Conservation (phyloP, 352 stramenopile species). For the Detonula confervacea region DNA sequence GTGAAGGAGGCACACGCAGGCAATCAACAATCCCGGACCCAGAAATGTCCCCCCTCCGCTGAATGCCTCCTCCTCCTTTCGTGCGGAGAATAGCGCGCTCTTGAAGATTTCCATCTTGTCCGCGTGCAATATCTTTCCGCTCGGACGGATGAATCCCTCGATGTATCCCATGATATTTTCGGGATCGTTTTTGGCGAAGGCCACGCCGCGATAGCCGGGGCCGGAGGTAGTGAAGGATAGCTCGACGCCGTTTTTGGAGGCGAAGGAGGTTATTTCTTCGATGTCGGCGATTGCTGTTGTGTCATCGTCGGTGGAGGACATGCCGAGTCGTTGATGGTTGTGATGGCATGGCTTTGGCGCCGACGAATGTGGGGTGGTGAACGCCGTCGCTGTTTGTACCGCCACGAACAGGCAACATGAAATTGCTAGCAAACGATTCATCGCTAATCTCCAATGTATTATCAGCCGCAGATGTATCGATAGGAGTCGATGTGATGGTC, state of each 20-base stretch:
- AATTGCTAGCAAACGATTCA: background rate
- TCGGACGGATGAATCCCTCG: slow-evolving; percentile 75
- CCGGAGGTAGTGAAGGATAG: slow-evolving; percentile 43
- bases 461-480: no score
- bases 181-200: slow-evolving; percentile 54
- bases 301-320: background rate
- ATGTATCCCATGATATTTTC: slow-evolving; percentile 77
- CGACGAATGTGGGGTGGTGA: background rate
- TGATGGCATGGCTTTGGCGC: background rate
- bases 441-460: background rate
- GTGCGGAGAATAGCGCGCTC: slow-evolving; percentile 47
- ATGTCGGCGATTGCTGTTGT: slow-evolving; percentile 39
- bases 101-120: slow-evolving; percentile 85
- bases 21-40: slow-evolving; percentile 71
- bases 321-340: background rate
- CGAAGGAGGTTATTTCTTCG: slow-evolving; percentile 58
- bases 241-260: slow-evolving; percentile 30
- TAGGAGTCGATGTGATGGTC: no score
- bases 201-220: slow-evolving; percentile 68
- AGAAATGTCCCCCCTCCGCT: slow-evolving; percentile 58
- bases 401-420: background rate
- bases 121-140: slow-evolving; percentile 72
- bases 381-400: slow-evolving; percentile 1
- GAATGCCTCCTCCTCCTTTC: slow-evolving; percentile 40
- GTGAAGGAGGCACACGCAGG: slow-evolving; percentile 72